Conservation (phyloP, 179 eudicot species). For the Carnegiea gigantea region DNA sequence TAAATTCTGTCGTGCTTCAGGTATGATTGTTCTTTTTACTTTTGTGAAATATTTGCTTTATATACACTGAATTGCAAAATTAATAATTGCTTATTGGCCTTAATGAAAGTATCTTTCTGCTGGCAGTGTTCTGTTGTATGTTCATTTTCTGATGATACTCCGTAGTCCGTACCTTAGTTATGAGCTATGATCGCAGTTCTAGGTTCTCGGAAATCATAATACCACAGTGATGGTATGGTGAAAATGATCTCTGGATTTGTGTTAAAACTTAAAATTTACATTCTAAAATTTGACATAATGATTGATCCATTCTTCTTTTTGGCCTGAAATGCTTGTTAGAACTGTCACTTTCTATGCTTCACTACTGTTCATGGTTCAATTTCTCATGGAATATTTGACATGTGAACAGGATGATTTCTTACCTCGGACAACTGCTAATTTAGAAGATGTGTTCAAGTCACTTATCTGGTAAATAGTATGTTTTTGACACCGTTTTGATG, state of each 20-base stretch:
- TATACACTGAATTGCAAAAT: background rate
- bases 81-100: background rate
- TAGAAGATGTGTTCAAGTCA: conserved; percentile 78
- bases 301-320: background rate
- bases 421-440: conserved; percentile 85
- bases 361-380: background rate
- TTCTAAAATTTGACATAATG: background rate
- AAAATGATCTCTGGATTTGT: background rate
- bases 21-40: conserved; percentile 35
- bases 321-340: background rate
- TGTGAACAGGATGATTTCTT: conserved; percentile 48
- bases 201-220: no score
- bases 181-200: background rate
- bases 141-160: background rate
- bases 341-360: background rate
- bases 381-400: conserved; percentile 8
- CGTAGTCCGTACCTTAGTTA: background rate
- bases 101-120: background rate
- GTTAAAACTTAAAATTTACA: background rate
- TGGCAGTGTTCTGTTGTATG: background rate
- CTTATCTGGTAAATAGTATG: conserved; percentile 85
- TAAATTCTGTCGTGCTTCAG: conserved; percentile 90
- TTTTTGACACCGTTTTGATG: conserved; percentile 34
- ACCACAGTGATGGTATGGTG: background rate
- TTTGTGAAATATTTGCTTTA: background rate